Conservation (phyloP, 1,139 yeast species). For the Saccharomyces pastorianus region DNA sequence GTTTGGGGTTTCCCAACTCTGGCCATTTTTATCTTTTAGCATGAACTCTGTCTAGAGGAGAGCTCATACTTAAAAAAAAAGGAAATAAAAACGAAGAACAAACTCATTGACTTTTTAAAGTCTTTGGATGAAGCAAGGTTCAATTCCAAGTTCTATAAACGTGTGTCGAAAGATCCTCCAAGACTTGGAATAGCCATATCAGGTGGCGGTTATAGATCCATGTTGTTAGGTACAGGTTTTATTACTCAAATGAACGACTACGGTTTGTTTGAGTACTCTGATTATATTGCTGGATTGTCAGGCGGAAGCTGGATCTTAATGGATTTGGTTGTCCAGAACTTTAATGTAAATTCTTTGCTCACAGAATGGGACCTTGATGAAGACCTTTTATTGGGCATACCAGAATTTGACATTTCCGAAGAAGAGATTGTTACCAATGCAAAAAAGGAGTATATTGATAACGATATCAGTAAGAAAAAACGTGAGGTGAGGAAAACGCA, state of each 20-base stretch:
- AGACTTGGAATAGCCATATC: constrained; percentile 52
- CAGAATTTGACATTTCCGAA: constrained; percentile 33
- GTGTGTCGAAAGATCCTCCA: constrained; percentile 24
- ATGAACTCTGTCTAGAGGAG: constrained; percentile 31
- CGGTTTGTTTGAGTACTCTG: constrained; percentile 47
- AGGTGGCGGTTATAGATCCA: constrained; percentile 69
- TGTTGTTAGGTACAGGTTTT: constrained; percentile 62
- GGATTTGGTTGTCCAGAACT: constrained; percentile 41
- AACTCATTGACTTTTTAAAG: constrained; percentile 34
- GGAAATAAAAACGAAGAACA: constrained; percentile 30
- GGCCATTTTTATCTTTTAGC: constrained; percentile 1
- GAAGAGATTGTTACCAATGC: constrained; percentile 23
- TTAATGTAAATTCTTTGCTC: constrained; percentile 34
- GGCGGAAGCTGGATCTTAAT: constrained; percentile 65
- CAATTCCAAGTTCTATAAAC: background rate
- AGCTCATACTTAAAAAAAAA: constrained; percentile 34
- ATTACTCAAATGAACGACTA: constrained; percentile 45
- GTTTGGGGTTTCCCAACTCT: no score
- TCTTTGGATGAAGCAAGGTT: constrained; percentile 26
- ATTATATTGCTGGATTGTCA: constrained; percentile 56
- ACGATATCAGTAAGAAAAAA: constrained; percentile 8
- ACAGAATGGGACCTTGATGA: constrained; percentile 40
- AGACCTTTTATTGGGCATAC: constrained; percentile 50
- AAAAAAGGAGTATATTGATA: constrained; percentile 1
- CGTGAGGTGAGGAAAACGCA: constrained; percentile 4